Evolutionary conservation across 257 asterid genomes (phyloP), one percentile per base, ranked within the genome.

Genomic region (Verbascum thapsus): DNA sequence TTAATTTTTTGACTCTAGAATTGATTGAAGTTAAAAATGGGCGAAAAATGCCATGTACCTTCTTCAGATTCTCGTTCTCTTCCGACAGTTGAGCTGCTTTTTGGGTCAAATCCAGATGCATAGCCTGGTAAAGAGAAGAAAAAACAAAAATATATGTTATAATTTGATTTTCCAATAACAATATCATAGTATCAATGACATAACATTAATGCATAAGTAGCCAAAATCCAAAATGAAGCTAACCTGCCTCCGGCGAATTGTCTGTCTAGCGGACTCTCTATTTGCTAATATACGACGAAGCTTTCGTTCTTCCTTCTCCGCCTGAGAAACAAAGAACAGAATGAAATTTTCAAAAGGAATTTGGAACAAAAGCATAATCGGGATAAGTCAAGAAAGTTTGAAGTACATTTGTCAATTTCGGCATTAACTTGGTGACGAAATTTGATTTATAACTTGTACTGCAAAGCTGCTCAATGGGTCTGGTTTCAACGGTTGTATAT

Each of bases 211-310:
- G 32, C 5, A 26, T 26, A 26, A 26, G 5, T 1, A 26, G 32
- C 3, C 2, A 26, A 5, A 1, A 26, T 26, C 5, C 32, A 26
- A 68, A 58, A 8, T 43, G 16, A 35, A 35, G 3, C 40, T 20
- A 71, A 86, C 98, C 95, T 87, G 94, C 76, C 97, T 77, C 15
- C 94, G 96, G 1, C 83, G 86, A 67, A 89, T 89, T 18, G 99
- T 90, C 78, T 80, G 85, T 71, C 99, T 78, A 15, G 97, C 99
- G 5, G 97, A 84, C 62, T 92, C 99, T 79, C 99, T 83, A 54
- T 89, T 92, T 39, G 99, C 94, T 67, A 89, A 35, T 10, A 87
- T 66, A 5, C 96, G 95, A 3, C 84, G 80, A 37, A 74, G 16
- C 79, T 79, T 74, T 43, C 80, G 77, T 19, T 74, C 85, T 76